phyloP scores from a whole-genome alignment of 2,329 filamentous ascomycete genomes.

The Phaeophleospora eucalypticola region DNA sequence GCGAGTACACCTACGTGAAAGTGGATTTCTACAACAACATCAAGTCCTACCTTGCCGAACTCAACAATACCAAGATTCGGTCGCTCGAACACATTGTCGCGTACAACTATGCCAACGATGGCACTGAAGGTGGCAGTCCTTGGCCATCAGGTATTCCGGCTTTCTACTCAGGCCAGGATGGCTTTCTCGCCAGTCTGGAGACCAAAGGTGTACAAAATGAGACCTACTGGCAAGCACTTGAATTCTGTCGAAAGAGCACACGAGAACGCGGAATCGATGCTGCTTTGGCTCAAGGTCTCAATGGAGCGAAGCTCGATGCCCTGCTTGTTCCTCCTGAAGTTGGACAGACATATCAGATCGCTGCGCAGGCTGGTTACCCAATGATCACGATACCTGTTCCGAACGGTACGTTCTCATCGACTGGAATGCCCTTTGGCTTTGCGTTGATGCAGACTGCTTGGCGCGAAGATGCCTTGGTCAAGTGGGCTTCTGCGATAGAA shows the following conservation, averaged over 20 bases:
- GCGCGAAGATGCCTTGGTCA: slow-evolving; percentile 31
- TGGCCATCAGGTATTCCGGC: slow-evolving; percentile 52
- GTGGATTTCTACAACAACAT: slow-evolving; percentile 68
- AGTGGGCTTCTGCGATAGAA: slow-evolving; percentile 44
- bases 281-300: slow-evolving; percentile 49
- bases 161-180: slow-evolving; percentile 67
- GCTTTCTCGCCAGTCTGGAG: slow-evolving; percentile 60
- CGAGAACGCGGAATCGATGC: slow-evolving; percentile 66
- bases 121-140: slow-evolving; percentile 62
- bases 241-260: slow-evolving; percentile 55
- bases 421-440: slow-evolving; percentile 44
- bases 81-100: slow-evolving; percentile 62
- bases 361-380: slow-evolving; percentile 72
- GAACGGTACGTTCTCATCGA: slow-evolving; percentile 50
- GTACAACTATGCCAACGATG: slow-evolving; percentile 57
- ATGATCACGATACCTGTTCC: slow-evolving; percentile 68
- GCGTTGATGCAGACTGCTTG: slow-evolving; percentile 36
- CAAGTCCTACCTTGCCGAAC: slow-evolving; percentile 57
- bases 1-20: slow-evolving; percentile 69
- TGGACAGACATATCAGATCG: slow-evolving; percentile 64
- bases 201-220: slow-evolving; percentile 59
- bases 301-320: slow-evolving; percentile 51
- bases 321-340: slow-evolving; percentile 66
- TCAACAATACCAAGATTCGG: slow-evolving; percentile 58
- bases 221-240: slow-evolving; percentile 63